These are phyloP conservation scores for Mortierella sp. DNA, from an alignment of 371 early-diverging fungal species.

Conservation along the genomic window DNA sequence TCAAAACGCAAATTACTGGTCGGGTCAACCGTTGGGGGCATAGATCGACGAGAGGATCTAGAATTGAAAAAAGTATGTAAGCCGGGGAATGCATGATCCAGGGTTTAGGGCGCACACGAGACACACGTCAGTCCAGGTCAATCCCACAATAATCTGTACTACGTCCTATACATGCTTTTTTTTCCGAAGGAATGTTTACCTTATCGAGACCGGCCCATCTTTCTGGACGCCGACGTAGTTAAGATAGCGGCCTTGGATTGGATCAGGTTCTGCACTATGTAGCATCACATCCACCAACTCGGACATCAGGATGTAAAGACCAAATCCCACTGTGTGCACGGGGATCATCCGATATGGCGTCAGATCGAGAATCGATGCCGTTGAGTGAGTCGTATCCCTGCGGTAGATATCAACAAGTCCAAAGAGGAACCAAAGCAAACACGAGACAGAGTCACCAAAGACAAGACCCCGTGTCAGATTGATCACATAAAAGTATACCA, in stretches of 20 bases:
- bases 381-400: constrained; percentile 31
- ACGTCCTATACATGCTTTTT: too few species aligned
- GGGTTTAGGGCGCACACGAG: too few species aligned
- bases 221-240: constrained; percentile 45
- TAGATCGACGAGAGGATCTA: constrained; percentile 24
- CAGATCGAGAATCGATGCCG: constrained; percentile 42
- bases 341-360: constrained; percentile 51
- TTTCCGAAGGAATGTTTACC: constrained; percentile 15
- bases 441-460: constrained; percentile 53
- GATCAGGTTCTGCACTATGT: constrained; percentile 51
- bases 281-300: constrained; percentile 55
- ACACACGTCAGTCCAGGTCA: too few species aligned
- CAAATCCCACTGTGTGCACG: constrained; percentile 53
- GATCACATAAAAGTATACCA: constrained; percentile 54
- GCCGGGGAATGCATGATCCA: too few species aligned
- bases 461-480: constrained; percentile 50
- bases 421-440: constrained; percentile 50
- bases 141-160: too few species aligned
- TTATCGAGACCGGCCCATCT: constrained; percentile 27
- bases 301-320: constrained; percentile 52
- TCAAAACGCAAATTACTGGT: constrained; percentile 47
- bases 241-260: constrained; percentile 42
- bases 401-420: constrained; percentile 51
- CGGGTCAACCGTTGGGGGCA: constrained; percentile 16
- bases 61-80: not conserved